A percentile compares a stretch with the other conserved stretches of the same genome.
These are phyloP conservation scores for Hypoxylon sp. DNA, from an alignment of 2,329 filamentous ascomycete species.

Conservation along the genomic window DNA sequence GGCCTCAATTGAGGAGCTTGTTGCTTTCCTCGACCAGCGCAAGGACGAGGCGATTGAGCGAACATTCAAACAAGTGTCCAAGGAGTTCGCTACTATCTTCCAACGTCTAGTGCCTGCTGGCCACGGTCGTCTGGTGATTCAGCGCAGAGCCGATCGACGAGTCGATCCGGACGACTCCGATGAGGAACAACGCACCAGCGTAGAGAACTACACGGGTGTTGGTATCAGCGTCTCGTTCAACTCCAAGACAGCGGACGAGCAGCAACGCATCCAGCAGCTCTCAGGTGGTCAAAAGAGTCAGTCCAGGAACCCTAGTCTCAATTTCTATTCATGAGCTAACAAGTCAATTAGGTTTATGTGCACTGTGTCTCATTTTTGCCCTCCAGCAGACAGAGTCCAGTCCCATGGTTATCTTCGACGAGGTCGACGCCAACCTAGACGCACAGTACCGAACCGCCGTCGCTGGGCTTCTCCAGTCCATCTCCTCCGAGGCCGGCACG, in stretches of 20 bases:
- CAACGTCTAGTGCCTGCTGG: conserved; percentile 95
- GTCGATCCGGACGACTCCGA: conserved; percentile 76
- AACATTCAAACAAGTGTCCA: conserved; percentile 97
- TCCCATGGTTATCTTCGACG: conserved; percentile 98
- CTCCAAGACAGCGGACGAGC: conserved; percentile 93
- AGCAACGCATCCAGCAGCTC: conserved; percentile 97
- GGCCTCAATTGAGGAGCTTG: conserved; percentile 89
- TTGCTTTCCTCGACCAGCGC: conserved; percentile 90
- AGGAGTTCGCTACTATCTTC: conserved; percentile 93
- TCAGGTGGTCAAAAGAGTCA: conserved; percentile 97
- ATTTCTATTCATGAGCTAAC: conserved; percentile 36
- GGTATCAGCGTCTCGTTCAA: conserved; percentile 99
- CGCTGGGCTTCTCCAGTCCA: conserved; percentile 86
- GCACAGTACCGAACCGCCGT: conserved; percentile 98
- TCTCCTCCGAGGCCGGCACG: conserved; percentile 75
- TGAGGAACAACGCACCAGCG: conserved; percentile 76
- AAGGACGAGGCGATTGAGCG: conserved; percentile 99
- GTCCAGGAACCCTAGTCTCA: conserved; percentile 53
- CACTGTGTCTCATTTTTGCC: conserved; percentile 98
- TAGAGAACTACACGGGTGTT: conserved; percentile 97
- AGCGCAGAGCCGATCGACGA: conserved; percentile 85
- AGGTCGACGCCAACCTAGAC: conserved; percentile 98
- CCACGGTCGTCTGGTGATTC: conserved; percentile 91
- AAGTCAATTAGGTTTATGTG: conserved; percentile 79
- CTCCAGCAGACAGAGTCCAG: conserved; percentile 98